Evolutionary conservation across 257 asterid species (phyloP).

Genomic region (Cynanchum wilfordii): DNA sequence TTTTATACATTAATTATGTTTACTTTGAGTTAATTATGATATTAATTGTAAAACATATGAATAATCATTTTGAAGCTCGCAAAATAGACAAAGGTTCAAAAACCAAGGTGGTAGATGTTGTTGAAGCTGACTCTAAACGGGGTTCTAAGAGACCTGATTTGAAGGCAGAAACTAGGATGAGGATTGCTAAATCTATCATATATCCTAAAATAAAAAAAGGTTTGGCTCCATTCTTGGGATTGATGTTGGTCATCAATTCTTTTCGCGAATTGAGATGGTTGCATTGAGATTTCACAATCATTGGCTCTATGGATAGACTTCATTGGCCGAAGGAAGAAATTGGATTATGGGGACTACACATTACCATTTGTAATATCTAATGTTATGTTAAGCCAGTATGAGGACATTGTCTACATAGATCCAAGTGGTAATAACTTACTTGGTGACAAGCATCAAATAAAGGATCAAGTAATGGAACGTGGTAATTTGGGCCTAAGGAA

Average conservation of each 20-base stretch:
- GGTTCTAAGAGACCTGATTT: slow-evolving; percentile 73
- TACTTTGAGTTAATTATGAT: too few species aligned
- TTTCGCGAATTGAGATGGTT: slow-evolving; percentile 88
- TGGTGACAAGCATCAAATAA: slow-evolving; percentile 63
- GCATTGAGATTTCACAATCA: too few species aligned
- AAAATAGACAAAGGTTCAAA: too few species aligned
- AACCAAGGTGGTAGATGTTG: too few species aligned
- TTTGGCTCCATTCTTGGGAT: slow-evolving; percentile 79
- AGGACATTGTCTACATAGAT: slow-evolving; percentile 82
- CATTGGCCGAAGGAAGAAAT: too few species aligned
- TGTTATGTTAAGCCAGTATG: slow-evolving; percentile 86
- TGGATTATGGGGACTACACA: too few species aligned
- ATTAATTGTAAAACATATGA: too few species aligned
- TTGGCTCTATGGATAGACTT: too few species aligned
- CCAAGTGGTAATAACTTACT: slow-evolving; percentile 85
- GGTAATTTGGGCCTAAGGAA: slow-evolving; percentile 89
- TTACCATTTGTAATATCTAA: slow-evolving; percentile 65
- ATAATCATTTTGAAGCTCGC: too few species aligned
- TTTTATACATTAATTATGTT: too few species aligned
- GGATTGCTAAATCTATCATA: slow-evolving; percentile 25
- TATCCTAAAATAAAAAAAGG: slow-evolving; percentile 40
- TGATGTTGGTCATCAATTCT: slow-evolving; percentile 87
- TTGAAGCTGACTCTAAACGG: slow-evolving; percentile 33
- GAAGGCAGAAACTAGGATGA: slow-evolving; percentile 75
- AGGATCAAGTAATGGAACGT: slow-evolving; percentile 55